Base-by-base conservation (phyloP, 768 basidiomycete genomes). In the Amanita subjunquillea region DNA sequence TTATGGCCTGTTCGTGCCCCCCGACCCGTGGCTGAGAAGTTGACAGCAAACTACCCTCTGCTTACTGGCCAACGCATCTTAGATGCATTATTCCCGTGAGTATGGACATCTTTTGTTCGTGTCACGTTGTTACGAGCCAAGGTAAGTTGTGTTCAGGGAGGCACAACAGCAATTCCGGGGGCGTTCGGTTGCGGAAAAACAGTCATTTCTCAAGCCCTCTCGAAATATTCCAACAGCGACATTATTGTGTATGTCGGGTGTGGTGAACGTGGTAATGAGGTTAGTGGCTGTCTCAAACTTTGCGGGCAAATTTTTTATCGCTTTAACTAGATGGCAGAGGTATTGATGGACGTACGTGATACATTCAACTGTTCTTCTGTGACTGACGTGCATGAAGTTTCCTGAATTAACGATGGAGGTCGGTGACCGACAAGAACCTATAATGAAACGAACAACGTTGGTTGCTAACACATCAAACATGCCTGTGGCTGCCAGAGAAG, bases 381-480 rank as follows among this genome's bases (percentile, higher is more conserved):
- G 25, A 50, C 40, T 56, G 29, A 50, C 45, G 44, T 27, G 29
- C 43, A 36, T 38, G 4, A 53, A 79, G 84, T 90, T 89, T 84
- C 96, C 96, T 42, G 73, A 91, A 68, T 75, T 99, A 29, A 91
- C 87, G 2, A 89, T 97, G 85, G 92, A 96, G 48, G 73, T 95
- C 51, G 85, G 79, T 22, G 83, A 88, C 58, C 91, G 92, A 48
- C 84, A 94, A 78, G 96, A 99, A 67, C 96, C 96, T 32, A 98
- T 99, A 76, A 99, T 99, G 96, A 99, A 99, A 72, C 94, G 96
- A 55, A 99, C 96, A 0, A 91, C 94, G 12, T 82, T 99, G 22
- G 94, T 99, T 55, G 96, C 96, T 58, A 99, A 99, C 67, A 99
- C 96, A 2, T 99, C 96, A 46, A 98, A 98, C 74, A 99, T 99